Evolutionary conservation across 768 basidiomycete species (phyloP).

Genomic region (Mrakia frigida): DNA sequence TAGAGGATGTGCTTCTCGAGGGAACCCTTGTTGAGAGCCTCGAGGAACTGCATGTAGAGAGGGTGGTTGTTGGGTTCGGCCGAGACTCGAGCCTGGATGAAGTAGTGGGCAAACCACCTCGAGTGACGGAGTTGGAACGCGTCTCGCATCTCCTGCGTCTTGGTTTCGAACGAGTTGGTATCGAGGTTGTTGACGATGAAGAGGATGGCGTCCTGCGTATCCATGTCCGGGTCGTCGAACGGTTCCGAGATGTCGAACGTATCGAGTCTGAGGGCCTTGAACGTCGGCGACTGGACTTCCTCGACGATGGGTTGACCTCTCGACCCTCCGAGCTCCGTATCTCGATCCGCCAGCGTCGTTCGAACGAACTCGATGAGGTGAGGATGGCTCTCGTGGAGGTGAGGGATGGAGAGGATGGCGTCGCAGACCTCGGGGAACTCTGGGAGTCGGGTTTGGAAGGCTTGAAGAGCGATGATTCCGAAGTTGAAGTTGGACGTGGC

Average conservation of each 20-base stretch:
- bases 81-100: slow-evolving; percentile 91
- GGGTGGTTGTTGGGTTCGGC: slow-evolving; percentile 96
- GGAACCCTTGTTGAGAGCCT: slow-evolving; percentile 60
- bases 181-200: slow-evolving; percentile 99
- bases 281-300: slow-evolving; percentile 49
- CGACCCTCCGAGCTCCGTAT: slow-evolving; percentile 17
- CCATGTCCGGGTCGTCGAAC: slow-evolving; percentile 66
- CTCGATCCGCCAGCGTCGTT: slow-evolving; percentile 55
- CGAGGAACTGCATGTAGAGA: slow-evolving; percentile 88
- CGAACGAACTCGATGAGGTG: slow-evolving; percentile 69
- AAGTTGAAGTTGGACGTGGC: slow-evolving; percentile 79
- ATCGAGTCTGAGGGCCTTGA: slow-evolving; percentile 74
- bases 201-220: slow-evolving; percentile 83
- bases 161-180: slow-evolving; percentile 83
- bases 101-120: slow-evolving; percentile 95
- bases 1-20: slow-evolving; percentile 78
- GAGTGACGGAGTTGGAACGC: slow-evolving; percentile 78
- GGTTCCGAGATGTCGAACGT: slow-evolving; percentile 55
- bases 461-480: slow-evolving; percentile 79
- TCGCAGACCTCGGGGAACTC: slow-evolving; percentile 94
- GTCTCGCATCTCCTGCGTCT: slow-evolving; percentile 77
- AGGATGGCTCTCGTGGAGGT: slow-evolving; percentile 76
- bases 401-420: slow-evolving; percentile 77
- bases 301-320: slow-evolving; percentile 31
- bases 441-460: slow-evolving; percentile 77